Percentiles rank a stretch among this genome's conserved stretches.
Conservation (phyloP, 345 rosid species). For the Xanthoceras sorbifolium region DNA sequence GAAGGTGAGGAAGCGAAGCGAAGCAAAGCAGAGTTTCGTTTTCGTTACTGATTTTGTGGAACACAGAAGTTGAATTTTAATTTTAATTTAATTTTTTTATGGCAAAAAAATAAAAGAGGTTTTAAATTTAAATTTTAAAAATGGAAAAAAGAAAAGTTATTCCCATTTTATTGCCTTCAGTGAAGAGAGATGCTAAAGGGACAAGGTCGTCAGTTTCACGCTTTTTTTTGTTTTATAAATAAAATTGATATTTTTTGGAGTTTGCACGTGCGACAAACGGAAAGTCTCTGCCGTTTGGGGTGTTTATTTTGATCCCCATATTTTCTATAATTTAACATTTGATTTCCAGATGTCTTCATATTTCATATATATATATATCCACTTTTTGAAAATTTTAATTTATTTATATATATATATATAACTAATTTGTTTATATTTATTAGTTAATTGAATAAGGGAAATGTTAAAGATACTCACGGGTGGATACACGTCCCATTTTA, state of each 20-base stretch:
- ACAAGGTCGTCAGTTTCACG: neutral
- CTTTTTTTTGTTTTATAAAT: neutral
- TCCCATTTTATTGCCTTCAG: neutral
- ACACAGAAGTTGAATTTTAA: neutral
- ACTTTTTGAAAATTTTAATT: too few species aligned
- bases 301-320: neutral
- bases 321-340: neutral
- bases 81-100: neutral
- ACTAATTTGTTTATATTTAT: too few species aligned
- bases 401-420: too few species aligned
- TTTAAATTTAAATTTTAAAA: neutral
- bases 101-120: neutral
- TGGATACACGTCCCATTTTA: too few species aligned
- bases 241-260: neutral
- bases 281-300: neutral
- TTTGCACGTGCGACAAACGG: neutral
- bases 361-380: too few species aligned
- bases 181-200: neutral
- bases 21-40: neutral
- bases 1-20: conserved; percentile 9
- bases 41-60: conserved; percentile 24
- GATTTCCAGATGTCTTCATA: neutral
- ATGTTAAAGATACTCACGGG: too few species aligned
- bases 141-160: neutral
- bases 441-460: too few species aligned